These are phyloP conservation scores for Phylloporus scabripes DNA, from an alignment of 768 basidiomycete genomes.

Conservation along the genomic window DNA sequence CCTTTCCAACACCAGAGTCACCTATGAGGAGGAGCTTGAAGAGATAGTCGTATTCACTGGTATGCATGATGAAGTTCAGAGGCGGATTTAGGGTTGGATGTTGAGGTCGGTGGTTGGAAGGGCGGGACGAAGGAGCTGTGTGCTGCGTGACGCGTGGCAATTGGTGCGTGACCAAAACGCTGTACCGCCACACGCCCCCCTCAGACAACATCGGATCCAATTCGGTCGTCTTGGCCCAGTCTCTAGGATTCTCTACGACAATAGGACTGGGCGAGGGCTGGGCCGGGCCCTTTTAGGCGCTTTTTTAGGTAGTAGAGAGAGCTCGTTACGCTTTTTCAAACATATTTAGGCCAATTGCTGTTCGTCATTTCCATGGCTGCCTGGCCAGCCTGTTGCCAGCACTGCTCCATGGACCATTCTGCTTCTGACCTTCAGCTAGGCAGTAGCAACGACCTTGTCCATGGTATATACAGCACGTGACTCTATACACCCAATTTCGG, in stretches of 20 bases:
- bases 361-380: background rate
- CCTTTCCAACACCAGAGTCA: conserved; percentile 94
- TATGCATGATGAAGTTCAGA: conserved; percentile 58
- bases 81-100: conserved; percentile 26
- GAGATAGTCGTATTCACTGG: conserved; percentile 92
- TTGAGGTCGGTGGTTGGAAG: conserved; percentile 28
- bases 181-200: conserved; percentile 23
- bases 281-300: background rate
- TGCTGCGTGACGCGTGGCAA: conserved; percentile 31
- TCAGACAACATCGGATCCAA: conserved; percentile 2
- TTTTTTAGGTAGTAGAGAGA: background rate
- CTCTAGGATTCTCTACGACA: background rate
- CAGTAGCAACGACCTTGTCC: background rate
- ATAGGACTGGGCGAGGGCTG: background rate
- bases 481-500: background rate
- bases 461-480: conserved; percentile 15
- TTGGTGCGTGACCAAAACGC: conserved; percentile 27
- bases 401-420: background rate
- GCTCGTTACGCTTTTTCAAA: background rate
- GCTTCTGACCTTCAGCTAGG: background rate
- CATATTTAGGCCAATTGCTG: background rate
- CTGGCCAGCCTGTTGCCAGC: too few relatives aligned
- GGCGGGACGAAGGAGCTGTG: conserved; percentile 31
- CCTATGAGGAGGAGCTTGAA: conserved; percentile 95
- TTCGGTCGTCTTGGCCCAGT: background rate